Conservation (phyloP, 2,329 filamentous ascomycete genomes). For the Fusarium circinatum region DNA sequence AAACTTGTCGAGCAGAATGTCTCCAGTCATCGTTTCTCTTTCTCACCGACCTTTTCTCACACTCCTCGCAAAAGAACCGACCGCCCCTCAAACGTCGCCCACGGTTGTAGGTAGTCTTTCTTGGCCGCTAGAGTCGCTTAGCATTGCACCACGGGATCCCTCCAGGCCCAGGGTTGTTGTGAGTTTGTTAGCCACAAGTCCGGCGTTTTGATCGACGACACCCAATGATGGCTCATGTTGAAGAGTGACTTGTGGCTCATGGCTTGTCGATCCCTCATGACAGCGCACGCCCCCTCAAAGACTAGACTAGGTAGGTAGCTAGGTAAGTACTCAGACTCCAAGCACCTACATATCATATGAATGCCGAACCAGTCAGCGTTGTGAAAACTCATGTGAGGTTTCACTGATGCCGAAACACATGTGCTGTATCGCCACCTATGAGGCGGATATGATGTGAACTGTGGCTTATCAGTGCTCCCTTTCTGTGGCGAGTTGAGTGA, state of each 20-base stretch:
- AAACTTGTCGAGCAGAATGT: background rate
- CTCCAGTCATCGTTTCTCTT: background rate
- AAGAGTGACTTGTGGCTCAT: constrained; percentile 44
- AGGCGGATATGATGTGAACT: constrained; percentile 7
- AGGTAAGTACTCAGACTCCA: background rate
- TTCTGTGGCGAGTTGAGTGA: constrained; percentile 21
- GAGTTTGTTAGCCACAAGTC: constrained; percentile 5
- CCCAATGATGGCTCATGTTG: constrained; percentile 31
- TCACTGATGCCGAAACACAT: background rate
- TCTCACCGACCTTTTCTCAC: constrained; percentile 27
- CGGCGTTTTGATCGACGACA: constrained; percentile 4
- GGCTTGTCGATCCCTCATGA: constrained; percentile 37
- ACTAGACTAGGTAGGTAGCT: background rate
- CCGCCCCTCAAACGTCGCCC: constrained; percentile 1
- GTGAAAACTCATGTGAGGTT: background rate
- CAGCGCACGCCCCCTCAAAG: constrained; percentile 29
- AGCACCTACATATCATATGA: background rate
- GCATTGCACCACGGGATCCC: constrained; percentile 20
- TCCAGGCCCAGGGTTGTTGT: background rate
- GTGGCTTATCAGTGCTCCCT: constrained; percentile 33
- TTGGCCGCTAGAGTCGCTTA: constrained; percentile 14
- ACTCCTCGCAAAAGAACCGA: constrained; percentile 2
- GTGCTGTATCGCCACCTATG: constrained; percentile 26
- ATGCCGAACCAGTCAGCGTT: constrained; percentile 31
- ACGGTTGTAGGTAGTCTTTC: constrained; percentile 4